Base-by-base conservation (phyloP, 352 stramenopile genomes). In the Pythium dissimile region DNA sequence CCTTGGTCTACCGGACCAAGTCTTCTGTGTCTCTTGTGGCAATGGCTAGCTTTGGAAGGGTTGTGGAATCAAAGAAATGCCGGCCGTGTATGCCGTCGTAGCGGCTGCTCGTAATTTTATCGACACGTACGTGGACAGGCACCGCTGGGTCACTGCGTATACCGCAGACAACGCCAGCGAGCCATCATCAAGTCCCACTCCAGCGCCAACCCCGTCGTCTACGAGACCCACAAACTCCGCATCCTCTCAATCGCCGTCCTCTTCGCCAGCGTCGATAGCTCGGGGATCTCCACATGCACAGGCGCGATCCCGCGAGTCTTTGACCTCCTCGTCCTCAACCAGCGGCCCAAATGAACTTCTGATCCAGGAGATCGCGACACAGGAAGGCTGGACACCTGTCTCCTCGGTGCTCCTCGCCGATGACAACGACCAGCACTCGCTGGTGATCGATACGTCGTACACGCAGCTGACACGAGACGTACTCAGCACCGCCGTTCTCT, bases 71-170 rank as follows among this genome's bases (percentile, higher is more conserved):
- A 47, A 60, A 13, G 69, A 53, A 3, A 48, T 75, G 3, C 69
- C 72, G 7, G 72, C 62, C 9, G 63, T 80, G 23, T 80, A 80
- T 50, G 53, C 68, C 3, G 47, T 66, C 9, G 58, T 75, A 16
- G 54, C 55, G 0, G 31, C 39, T 0, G 66, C 69, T n/a, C 24
- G 28, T 18, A 55, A 54, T 18, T 80, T 77, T 47, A 75, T 80
- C 31, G 47, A 75, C 21, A 41, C 55, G 31, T 16, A 72, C 20
- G 57, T 62, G 1, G 21, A 53, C 0, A 53, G 61, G 3, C 68
- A 76, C 35, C 52, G 48, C 27, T 76, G 68, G 68, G 45, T 60
- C n/a, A 55, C 32, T 8, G 27, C 35, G 41, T 48, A 38, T 12
- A 51, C 13, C 28, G 8, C 38, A 3, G 2, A 28, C 18, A 59